These are phyloP conservation scores for Neurospora sp. DNA, from an alignment of 495 filamentous ascomycete genomes.

Conservation along the genomic window DNA sequence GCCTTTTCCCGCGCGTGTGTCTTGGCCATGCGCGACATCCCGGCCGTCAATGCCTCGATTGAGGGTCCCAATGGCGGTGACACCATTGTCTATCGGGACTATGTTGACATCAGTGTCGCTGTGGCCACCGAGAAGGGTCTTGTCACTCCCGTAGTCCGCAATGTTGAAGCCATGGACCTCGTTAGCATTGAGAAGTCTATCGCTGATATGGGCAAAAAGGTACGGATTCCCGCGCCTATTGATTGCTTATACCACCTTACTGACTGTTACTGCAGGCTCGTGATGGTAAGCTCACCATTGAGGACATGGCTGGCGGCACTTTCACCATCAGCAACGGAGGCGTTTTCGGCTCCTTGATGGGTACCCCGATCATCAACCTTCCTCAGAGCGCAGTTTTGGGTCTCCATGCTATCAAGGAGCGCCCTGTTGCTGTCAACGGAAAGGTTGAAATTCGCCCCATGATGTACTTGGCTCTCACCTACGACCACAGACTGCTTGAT, in stretches of 20 bases:
- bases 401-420: constrained; percentile 97
- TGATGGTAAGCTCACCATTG: constrained; percentile 94
- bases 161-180: constrained; percentile 78
- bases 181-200: constrained; percentile 86
- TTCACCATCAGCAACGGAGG: constrained; percentile 96
- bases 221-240: constrained; percentile 16
- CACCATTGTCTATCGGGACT: constrained; percentile 96
- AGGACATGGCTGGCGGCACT: constrained; percentile 98
- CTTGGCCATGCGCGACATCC: constrained; percentile 87
- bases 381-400: constrained; percentile 93
- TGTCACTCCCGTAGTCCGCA: constrained; percentile 92
- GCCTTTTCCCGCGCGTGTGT: constrained; percentile 89
- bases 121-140: constrained; percentile 97
- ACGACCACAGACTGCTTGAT: constrained; percentile 92
- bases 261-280: constrained; percentile 53
- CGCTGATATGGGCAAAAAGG: constrained; percentile 92
- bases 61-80: constrained; percentile 92
- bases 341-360: constrained; percentile 69
- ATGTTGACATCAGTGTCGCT: constrained; percentile 94
- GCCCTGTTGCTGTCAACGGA: constrained; percentile 78
- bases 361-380: constrained; percentile 98
- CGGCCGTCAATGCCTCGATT: constrained; percentile 95
- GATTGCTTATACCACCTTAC: neutral
- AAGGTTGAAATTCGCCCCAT: constrained; percentile 92
- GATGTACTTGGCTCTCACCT: constrained; percentile 98